Evolutionary conservation across 2,329 filamentous ascomycete genomes (phyloP), one percentile per base, ranked within the genome.

Genomic region (Cercospora canescens): DNA sequence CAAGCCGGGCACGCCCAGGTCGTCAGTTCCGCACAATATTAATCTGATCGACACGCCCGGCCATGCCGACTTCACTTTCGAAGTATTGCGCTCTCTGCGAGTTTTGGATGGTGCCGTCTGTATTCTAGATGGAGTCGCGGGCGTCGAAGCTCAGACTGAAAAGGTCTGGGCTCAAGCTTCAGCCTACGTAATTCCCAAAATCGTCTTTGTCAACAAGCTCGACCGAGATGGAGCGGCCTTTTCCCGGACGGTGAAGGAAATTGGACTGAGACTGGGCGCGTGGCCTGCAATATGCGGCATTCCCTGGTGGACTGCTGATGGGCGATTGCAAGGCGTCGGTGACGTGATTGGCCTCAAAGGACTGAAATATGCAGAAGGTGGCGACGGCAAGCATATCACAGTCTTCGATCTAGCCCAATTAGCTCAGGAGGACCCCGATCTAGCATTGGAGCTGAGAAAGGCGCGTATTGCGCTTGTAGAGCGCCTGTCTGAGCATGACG

Each of bases 1-100:
- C 32, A 56, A 64, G 35, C 66, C 70, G 11, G 67, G 63, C n/a
- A 67, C 64, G 5, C 79, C 87, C 7, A 81, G 81, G 63, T 88
- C 85, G 54, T 79, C 81, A 6, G 77, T 81, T 6, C 78, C 87
- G 1, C 88, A 94, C 76, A 91, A 89, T 5, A 89, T 97, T 78
- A 97, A 97, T 76, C 82, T 97, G 1, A 98, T 99, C 67, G 95
- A 99, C 77, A 98, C 95, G 0, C 95, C 95, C 2, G 95, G 95
- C 1, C 95, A 99, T 76, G 94, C 96, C 24, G 95, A 99, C 77
- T 99, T 99, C 74, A 93, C 94, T 0, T 98, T 98, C 75, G 95
- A 99, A 78, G 95, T 98, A 2, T 86, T 97, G 70, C 88, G 95
- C 12, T 98, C 94, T 34, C 83, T 98, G 6, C 89, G 93, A 21